phyloP scores from a whole-genome alignment of 306 rosid species.

The Prunus salicina region DNA sequence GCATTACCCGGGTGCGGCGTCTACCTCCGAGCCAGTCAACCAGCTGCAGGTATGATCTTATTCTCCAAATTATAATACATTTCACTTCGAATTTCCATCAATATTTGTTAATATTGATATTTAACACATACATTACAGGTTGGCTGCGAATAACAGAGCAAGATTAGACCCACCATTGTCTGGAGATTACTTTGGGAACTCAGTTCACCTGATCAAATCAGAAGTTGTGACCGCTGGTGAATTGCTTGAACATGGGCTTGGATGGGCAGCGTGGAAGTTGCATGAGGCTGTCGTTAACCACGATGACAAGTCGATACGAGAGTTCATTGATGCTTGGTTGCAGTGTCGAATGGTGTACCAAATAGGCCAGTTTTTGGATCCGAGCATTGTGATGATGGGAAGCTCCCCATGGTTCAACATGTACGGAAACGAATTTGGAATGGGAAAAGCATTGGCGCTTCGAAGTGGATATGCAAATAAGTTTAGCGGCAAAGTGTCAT shows the following conservation, averaged over 20 bases:
- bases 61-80: not conserved
- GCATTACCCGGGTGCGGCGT: constrained; percentile 42
- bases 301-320: constrained; percentile 1
- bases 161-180: constrained; percentile 51
- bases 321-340: constrained; percentile 21
- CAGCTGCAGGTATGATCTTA: constrained; percentile 20
- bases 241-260: constrained; percentile 32
- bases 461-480: constrained; percentile 55
- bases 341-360: constrained; percentile 14
- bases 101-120: not conserved
- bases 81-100: not conserved
- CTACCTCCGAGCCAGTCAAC: constrained; percentile 8
- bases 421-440: constrained; percentile 67
- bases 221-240: constrained; percentile 27
- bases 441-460: constrained; percentile 62
- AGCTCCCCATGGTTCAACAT: constrained; percentile 59
- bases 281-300: constrained; percentile 39
- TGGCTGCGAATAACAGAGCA: constrained; percentile 37
- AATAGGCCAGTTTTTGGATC: not conserved
- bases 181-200: constrained; percentile 51
- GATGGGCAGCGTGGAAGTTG: constrained; percentile 62
- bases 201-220: not conserved
- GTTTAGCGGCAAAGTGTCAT: constrained; percentile 40
- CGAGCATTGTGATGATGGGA: constrained; percentile 29
- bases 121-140: not conserved